Evolutionary conservation across 2,329 filamentous ascomycete genomes (phyloP).

Genomic region (Neofusicoccum ribis): DNA sequence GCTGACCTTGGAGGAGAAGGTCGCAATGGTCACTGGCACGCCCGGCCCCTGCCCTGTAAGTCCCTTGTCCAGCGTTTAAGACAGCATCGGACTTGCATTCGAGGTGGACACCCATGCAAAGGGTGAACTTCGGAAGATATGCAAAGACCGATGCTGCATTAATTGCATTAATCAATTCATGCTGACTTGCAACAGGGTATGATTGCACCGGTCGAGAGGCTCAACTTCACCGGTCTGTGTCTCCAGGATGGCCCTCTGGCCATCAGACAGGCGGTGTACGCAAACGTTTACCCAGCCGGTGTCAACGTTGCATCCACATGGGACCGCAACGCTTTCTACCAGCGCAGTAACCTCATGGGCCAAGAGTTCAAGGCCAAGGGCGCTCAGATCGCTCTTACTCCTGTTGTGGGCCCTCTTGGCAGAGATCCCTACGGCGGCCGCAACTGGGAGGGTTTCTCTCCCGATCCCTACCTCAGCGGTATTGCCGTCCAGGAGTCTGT

Average conservation of each 20-base stretch:
- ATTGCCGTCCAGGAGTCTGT: conserved; percentile 46
- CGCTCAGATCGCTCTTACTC: conserved; percentile 43
- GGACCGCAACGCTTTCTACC: conserved; percentile 38
- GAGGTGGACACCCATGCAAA: too few relatives aligned
- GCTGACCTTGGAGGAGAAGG: conserved; percentile 41
- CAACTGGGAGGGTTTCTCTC: conserved; percentile 52
- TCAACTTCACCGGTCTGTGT: conserved; percentile 43
- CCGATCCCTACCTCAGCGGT: conserved; percentile 51
- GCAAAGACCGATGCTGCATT: too few relatives aligned
- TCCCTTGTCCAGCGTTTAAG: background rate
- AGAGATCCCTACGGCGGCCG: conserved; percentile 46
- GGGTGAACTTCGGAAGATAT: too few relatives aligned
- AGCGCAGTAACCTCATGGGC: conserved; percentile 36
- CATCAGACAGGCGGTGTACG: conserved; percentile 20
- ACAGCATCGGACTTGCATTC: background rate
- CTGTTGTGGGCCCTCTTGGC: conserved; percentile 47
- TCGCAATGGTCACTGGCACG: conserved; percentile 33
- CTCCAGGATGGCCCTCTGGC: conserved; percentile 40
- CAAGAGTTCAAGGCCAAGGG: conserved; percentile 36
- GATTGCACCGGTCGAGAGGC: conserved; percentile 37
- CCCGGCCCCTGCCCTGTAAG: conserved; percentile 18
- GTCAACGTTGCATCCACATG: conserved; percentile 42
- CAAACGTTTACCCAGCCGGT: conserved; percentile 40
- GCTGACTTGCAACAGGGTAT: conserved; percentile 30
- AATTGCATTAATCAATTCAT: background rate